phyloP scores from a whole-genome alignment of 2,329 filamentous ascomycete genomes.

The Aspergillus alliaceus region DNA sequence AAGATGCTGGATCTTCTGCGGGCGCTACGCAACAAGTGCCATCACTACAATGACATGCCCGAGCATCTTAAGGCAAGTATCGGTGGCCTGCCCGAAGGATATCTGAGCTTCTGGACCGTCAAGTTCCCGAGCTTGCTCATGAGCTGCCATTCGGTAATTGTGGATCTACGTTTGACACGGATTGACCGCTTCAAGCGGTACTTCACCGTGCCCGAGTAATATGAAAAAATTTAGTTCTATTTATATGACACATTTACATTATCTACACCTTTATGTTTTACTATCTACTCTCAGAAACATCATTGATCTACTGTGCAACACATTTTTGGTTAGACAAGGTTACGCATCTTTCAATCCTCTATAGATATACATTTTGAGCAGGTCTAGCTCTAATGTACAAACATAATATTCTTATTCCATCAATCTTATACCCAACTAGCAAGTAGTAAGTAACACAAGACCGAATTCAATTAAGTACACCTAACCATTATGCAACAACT shows the following conservation, averaged over 20 bases:
- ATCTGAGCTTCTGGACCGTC: constrained; percentile 78
- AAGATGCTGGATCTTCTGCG: constrained; percentile 82
- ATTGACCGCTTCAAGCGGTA: constrained; percentile 45
- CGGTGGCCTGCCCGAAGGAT: constrained; percentile 74
- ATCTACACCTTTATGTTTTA: neutral
- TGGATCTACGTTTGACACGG: constrained; percentile 59
- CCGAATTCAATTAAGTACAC: neutral
- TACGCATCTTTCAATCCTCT: neutral
- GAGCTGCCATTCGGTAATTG: constrained; percentile 73
- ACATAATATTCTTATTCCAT: too few relatives aligned
- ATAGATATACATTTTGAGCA: neutral
- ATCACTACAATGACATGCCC: constrained; percentile 96
- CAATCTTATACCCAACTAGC: neutral
- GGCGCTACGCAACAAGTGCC: constrained; percentile 91
- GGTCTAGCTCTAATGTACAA: neutral
- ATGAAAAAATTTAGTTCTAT: neutral
- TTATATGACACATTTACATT: neutral
- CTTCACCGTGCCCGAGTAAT: constrained; percentile 27
- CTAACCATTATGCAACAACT: too few relatives aligned
- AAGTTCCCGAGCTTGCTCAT: constrained; percentile 78
- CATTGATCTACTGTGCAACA: neutral
- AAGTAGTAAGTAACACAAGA: neutral
- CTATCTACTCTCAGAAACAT: neutral
- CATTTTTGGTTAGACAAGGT: neutral
- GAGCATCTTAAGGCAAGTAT: constrained; percentile 73